Evolutionary conservation across 768 basidiomycete genomes (phyloP).

Genomic region (Mycena vulgaris): DNA sequence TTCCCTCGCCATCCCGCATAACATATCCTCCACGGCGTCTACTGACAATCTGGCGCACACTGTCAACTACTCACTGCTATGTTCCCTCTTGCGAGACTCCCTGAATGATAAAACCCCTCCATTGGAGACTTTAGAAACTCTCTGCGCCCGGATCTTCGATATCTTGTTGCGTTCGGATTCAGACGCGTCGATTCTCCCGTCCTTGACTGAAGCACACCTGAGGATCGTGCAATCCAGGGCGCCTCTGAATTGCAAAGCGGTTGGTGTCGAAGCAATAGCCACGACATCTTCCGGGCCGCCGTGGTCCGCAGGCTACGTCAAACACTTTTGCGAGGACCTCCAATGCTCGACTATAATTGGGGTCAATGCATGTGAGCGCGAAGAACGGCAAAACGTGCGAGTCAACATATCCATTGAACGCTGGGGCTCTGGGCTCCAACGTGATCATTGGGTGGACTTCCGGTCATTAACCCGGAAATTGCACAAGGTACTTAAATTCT

Average conservation of each 20-base stretch:
- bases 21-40: slow-evolving; percentile 64
- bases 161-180: slow-evolving; percentile 50
- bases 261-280: slow-evolving; percentile 58
- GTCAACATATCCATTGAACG: slow-evolving; percentile 57
- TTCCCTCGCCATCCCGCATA: slow-evolving; percentile 65
- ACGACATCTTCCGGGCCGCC: slow-evolving; percentile 36
- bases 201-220: slow-evolving; percentile 55
- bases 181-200: slow-evolving; percentile 39
- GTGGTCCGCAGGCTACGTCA: slow-evolving; percentile 42
- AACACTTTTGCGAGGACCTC: slow-evolving; percentile 57
- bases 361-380: slow-evolving; percentile 75
- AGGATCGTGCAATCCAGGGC: slow-evolving; percentile 64
- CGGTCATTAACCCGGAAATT: slow-evolving; percentile 55
- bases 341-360: slow-evolving; percentile 74
- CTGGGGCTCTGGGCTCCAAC: slow-evolving; percentile 35
- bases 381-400: slow-evolving; percentile 73
- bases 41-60: slow-evolving; percentile 71
- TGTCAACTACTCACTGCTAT: slow-evolving; percentile 75
- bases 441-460: slow-evolving; percentile 54
- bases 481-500: too few species aligned
- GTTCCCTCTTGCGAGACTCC: slow-evolving; percentile 48
- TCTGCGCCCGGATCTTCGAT: slow-evolving; percentile 59
- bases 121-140: slow-evolving; percentile 63
- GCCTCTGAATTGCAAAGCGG: slow-evolving; percentile 64
- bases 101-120: slow-evolving; percentile 37